Conservation (phyloP, 2,329 filamentous ascomycete genomes). For the Dryadomyces sulphureus region DNA sequence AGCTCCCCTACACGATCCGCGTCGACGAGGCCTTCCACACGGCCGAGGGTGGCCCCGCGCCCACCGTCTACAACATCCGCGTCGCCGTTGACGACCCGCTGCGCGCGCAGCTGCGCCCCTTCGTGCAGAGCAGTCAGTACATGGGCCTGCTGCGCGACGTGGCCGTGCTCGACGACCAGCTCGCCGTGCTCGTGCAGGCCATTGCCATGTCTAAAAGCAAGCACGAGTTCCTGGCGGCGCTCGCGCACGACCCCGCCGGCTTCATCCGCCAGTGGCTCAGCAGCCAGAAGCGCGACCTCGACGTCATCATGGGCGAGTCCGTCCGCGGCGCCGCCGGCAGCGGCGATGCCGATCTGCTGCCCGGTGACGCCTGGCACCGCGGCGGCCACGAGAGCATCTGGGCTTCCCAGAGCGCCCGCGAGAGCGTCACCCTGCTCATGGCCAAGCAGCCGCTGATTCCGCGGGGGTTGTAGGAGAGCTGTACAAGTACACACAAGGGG, state of each 20-base stretch:
- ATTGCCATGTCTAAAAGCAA: slow-evolving; percentile 77
- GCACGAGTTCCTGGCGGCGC: slow-evolving; percentile 68
- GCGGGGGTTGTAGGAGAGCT: slow-evolving; percentile 1
- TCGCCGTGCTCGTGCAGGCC: slow-evolving; percentile 70
- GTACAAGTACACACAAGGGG: neutral
- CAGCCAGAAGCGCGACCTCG: slow-evolving; percentile 80
- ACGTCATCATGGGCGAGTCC: slow-evolving; percentile 74
- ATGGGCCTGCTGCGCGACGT: slow-evolving; percentile 63
- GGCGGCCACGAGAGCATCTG: slow-evolving; percentile 40
- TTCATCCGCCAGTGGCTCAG: slow-evolving; percentile 83
- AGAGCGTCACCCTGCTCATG: slow-evolving; percentile 48
- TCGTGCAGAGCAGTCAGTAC: slow-evolving; percentile 56
- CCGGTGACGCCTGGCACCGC: slow-evolving; percentile 55
- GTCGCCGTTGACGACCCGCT: slow-evolving; percentile 76
- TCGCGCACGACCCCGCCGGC: slow-evolving; percentile 66
- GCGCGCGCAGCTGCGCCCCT: slow-evolving; percentile 46
- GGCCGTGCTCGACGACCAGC: slow-evolving; percentile 63
- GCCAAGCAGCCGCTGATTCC: slow-evolving; percentile 29
- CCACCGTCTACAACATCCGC: slow-evolving; percentile 81
- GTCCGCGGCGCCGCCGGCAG: slow-evolving; percentile 35
- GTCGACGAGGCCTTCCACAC: slow-evolving; percentile 69
- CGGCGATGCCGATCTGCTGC: slow-evolving; percentile 29
- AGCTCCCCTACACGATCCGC: slow-evolving; percentile 82
- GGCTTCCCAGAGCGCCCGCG: slow-evolving; percentile 41
- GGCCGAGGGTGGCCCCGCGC: slow-evolving; percentile 47